Base-by-base conservation (phyloP, 352 stramenopile species). In the Globisporangium takayamanum region DNA sequence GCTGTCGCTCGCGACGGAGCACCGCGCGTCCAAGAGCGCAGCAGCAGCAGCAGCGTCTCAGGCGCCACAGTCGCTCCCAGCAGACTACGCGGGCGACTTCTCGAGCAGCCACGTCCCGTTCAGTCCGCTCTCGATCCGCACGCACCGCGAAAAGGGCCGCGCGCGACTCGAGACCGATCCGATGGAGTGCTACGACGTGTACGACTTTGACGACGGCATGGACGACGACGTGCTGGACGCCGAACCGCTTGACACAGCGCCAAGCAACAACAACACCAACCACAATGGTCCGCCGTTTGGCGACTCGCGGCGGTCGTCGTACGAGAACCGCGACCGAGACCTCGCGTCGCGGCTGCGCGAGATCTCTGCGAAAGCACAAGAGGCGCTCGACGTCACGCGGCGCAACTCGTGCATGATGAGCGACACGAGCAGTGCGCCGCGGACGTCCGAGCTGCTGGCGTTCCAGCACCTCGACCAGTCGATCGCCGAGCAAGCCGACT, bases 391-490 rank as follows among this genome's bases (percentile, higher is more conserved):
- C 20, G 66, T 77, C 41, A 89, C 80, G 26, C 75, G 76, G 44
- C 80, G 80, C 57, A 87, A 88, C 57, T 88, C 78, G 57, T 83
- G 68, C 54, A 78, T 89, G 72, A 87, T 89, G 80, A 89, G 80
- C 60, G 80, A 89, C 60, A 87, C 78, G 37, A 84, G 70, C 57
- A 88, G 78, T 48, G 77, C 77, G 4, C 79, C 79, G 47, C 75
- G 80, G 16, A 65, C 75, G 46, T 89, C 80, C 42, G 77, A 89
- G 65, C 64, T 87, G 50, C 63, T 71, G 16, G 71, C 76, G 44
- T 88, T 88, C 64, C 78, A 86, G 58, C 66, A 87, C 15, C 64
- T 89, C 41, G 78, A 89, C 57, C 78, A 82, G 60, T 87, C 75
- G 49, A 89, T 89, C 64, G 77, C 80, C 16, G 76, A 88, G 62